Conservation (phyloP, 257 asterid species). For the Solanum lycopersicoides region DNA sequence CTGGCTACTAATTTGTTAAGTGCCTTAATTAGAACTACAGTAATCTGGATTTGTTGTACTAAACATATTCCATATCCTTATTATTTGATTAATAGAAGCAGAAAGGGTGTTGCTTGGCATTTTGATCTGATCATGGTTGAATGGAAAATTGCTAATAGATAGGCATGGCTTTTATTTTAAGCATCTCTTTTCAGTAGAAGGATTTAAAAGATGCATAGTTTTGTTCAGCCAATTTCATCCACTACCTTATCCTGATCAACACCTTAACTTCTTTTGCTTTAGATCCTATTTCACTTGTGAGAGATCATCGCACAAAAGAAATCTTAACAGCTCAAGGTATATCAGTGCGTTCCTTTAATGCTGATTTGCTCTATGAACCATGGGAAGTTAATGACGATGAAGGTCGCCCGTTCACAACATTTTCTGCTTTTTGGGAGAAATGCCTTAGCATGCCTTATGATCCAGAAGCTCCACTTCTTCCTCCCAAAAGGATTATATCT, state of each 20-base stretch:
- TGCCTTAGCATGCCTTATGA: constrained; percentile 89
- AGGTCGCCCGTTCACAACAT: constrained; percentile 56
- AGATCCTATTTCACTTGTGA: constrained; percentile 85
- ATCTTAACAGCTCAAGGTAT: constrained; percentile 65
- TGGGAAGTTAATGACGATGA: constrained; percentile 81
- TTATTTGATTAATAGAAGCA: background rate
- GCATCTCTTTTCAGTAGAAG: background rate
- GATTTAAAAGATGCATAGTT: background rate
- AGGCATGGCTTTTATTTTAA: background rate
- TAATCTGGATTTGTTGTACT: background rate
- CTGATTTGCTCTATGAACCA: constrained; percentile 87
- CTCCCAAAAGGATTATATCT: constrained; percentile 70
- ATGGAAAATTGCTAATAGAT: background rate
- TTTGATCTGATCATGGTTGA: background rate
- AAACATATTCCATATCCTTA: background rate
- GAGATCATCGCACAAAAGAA: constrained; percentile 88
- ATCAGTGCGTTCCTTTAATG: constrained; percentile 64
- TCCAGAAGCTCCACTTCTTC: constrained; percentile 90
- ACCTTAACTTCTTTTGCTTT: constrained; percentile 6
- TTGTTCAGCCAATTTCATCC: background rate
- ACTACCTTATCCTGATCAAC: background rate
- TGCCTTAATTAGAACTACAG: background rate
- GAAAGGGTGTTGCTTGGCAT: background rate
- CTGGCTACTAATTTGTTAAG: background rate
- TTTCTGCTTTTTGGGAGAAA: constrained; percentile 74